A percentile compares a stretch with the other conserved stretches of the same genome.
Evolutionary conservation across 352 stramenopile species (phyloP).

Genomic region (Discostella stelligera): DNA sequence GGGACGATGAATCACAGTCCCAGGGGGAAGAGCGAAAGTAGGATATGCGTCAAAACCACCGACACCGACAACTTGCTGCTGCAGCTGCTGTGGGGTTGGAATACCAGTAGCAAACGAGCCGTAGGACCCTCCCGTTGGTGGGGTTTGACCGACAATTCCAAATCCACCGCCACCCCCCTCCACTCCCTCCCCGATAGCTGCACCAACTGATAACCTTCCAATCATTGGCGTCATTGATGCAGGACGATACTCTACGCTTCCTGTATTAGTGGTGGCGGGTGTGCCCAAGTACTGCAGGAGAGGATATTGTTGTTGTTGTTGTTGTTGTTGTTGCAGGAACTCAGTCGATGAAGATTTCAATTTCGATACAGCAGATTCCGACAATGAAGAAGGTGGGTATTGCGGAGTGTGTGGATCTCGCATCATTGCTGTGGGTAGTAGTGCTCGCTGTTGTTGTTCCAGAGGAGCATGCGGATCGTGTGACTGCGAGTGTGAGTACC

Average conservation of each 20-base stretch:
- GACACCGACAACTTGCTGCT: not conserved
- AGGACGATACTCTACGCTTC: not conserved
- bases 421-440: not conserved
- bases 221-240: not conserved
- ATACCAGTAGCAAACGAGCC: not conserved
- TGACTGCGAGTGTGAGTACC: not conserved
- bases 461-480: not conserved
- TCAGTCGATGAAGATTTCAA: too few species aligned
- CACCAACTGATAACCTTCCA: not conserved
- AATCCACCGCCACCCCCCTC: constrained; percentile 6
- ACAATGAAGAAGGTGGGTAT: not conserved
- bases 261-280: not conserved
- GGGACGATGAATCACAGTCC: not conserved
- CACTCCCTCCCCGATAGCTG: too few species aligned
- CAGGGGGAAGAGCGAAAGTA: not conserved
- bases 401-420: constrained; percentile 9
- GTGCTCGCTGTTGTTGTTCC: not conserved
- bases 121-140: constrained; percentile 28
- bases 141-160: constrained; percentile 30
- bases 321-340: not conserved
- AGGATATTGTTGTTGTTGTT: not conserved
- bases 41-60: not conserved
- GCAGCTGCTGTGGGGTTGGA: constrained; percentile 9
- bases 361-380: too few species aligned
- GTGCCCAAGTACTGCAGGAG: not conserved